Evolutionary conservation across 2,329 filamentous ascomycete species (phyloP).

Genomic region (Grosmannia serpens): DNA sequence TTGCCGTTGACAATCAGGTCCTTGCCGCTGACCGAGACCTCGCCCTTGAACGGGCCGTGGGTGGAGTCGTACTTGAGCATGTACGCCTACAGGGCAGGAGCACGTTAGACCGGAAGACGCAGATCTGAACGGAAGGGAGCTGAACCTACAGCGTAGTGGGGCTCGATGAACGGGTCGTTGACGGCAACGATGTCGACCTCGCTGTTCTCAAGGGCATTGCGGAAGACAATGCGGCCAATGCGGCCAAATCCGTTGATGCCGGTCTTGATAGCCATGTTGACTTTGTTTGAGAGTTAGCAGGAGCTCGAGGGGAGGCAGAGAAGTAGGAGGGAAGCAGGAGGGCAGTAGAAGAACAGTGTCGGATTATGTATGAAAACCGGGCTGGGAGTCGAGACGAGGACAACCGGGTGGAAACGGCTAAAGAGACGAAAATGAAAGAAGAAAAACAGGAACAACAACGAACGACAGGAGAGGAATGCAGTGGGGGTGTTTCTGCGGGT

Average conservation of each 20-base stretch:
- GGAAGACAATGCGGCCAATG: constrained; percentile 98
- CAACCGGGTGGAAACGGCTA: not conserved
- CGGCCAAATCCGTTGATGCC: constrained; percentile 99
- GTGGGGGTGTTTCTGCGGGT: not conserved
- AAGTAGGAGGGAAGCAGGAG: not conserved
- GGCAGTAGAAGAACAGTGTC: not conserved
- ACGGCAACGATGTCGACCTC: constrained; percentile 90
- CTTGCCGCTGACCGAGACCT: constrained; percentile 58
- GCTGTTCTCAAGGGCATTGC: constrained; percentile 84
- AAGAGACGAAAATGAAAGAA: not conserved
- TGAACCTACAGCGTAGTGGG: constrained; percentile 82
- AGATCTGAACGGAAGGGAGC: too few relatives aligned
- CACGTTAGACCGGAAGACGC: too few relatives aligned
- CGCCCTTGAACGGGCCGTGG: constrained; percentile 94
- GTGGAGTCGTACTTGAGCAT: constrained; percentile 99
- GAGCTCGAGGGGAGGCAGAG: not conserved
- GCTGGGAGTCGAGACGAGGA: not conserved
- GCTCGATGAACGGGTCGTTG: constrained; percentile 99
- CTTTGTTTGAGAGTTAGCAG: constrained; percentile 5
- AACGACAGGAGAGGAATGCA: not conserved
- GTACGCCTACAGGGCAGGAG: constrained; percentile 56
- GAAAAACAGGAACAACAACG: not conserved
- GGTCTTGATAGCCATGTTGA: constrained; percentile 57
- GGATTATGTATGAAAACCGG: not conserved
- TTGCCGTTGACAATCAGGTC: constrained; percentile 87